These are phyloP conservation scores for Gaeumannomyces tritici DNA, from an alignment of 2,329 filamentous ascomycete genomes.

Conservation along the genomic window DNA sequence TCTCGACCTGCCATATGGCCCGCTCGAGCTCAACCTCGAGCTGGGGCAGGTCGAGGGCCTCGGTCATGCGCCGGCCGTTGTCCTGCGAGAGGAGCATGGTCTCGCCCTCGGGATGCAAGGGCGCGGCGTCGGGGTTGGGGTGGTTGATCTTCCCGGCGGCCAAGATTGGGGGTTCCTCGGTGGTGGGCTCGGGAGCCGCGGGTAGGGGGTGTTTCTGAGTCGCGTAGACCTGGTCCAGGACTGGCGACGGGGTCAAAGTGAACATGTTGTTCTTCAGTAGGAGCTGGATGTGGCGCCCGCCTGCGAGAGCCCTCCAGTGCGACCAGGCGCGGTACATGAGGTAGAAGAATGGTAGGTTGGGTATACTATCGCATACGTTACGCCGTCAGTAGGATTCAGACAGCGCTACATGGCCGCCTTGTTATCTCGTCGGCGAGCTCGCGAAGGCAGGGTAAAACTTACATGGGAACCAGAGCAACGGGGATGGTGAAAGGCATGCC, in stretches of 20 bases:
- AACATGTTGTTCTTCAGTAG: constrained; percentile 67
- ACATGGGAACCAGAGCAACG: constrained; percentile 79
- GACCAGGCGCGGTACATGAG: constrained; percentile 85
- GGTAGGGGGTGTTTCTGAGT: constrained; percentile 15
- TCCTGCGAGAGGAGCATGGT: constrained; percentile 27
- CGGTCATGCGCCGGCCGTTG: constrained; percentile 20
- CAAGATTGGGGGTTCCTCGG: constrained; percentile 12
- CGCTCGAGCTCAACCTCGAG: constrained; percentile 65
- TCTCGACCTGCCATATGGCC: constrained; percentile 61
- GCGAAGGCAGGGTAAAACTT: constrained; percentile 26
- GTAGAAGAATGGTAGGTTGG: constrained; percentile 96
- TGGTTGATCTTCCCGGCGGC: constrained; percentile 6
- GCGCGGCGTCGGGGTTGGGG: constrained; percentile 8
- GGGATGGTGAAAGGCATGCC: constrained; percentile 79
- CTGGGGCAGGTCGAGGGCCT: constrained; percentile 57
- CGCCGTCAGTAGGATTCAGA: not conserved
- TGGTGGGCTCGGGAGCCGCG: constrained; percentile 16
- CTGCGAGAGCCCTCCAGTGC: constrained; percentile 77
- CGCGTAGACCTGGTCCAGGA: constrained; percentile 66
- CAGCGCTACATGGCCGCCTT: not conserved
- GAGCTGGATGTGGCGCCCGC: constrained; percentile 77
- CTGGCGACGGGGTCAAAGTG: constrained; percentile 51
- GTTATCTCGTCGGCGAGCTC: not conserved
- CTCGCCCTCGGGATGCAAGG: constrained; percentile 23
- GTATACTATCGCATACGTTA: constrained; percentile 47